Base-by-base conservation (phyloP, 352 stramenopile species). In the Globisporangium spinosum region DNA sequence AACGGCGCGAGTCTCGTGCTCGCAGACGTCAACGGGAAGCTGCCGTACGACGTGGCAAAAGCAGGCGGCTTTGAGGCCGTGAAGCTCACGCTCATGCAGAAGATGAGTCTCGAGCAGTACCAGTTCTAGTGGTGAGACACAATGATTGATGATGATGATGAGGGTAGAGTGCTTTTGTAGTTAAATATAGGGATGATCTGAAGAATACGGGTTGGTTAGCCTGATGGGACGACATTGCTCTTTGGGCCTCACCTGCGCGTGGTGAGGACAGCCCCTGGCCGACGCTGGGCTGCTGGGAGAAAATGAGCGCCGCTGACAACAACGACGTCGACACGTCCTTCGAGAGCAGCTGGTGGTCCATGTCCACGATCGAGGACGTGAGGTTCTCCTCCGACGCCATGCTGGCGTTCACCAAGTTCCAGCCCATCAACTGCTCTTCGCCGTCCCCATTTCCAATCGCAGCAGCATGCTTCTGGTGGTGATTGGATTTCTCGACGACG, bases 1-100 rank as follows among this genome's bases (percentile, higher is more conserved):
- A 96, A 96, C 47, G 88, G 88, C 29, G 83, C 88, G 15, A 91
- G 78, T n/a, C 63, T 92, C 8, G 74, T 77, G n/a, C 23, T 85
- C 2, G 69, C 74, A 0, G 84, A 95, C 49, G 75, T 72, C 3
- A 63, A 73, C 20, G 83, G 83, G 2, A 74, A 76, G 45, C 66
- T 91, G 22, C 79, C 87, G 7, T 86, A 83, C 38, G 82, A 93
- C 35, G 83, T 68, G 6, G 87, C 87, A 0, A 89, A 90, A 57
- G 70, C 70, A 3, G 70, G 76, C 9, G 85, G 82, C 12, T 85
- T 85, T 58, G 85, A 93, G 57, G 67, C 57, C n/a, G 74, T 92
- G 58, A 88, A 90, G 57, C 77, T 85, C 10, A 69, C 75, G 25
- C 73, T 94, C 29, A 87, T 87, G 74, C 78, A 87, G 60, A 90